Base-by-base conservation (phyloP, 768 basidiomycete genomes). In the Podaxis pistillaris region DNA sequence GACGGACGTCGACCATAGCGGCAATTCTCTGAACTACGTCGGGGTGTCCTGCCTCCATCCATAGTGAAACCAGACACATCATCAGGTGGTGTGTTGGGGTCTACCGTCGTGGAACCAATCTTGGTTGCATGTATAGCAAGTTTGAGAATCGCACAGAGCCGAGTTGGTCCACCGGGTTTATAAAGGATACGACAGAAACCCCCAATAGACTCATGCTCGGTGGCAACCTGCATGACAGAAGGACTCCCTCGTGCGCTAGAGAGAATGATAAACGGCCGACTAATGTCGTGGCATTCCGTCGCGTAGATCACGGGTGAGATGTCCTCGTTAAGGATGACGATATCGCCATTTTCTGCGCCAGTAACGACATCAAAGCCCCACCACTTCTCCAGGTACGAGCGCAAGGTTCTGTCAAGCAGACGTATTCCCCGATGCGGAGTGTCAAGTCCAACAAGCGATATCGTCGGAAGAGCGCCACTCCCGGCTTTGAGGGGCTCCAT, bases 101-200 rank as follows among this genome's bases (percentile, higher is more conserved):
- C 24, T 6, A 38, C 19, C 3, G 46, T 9, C 19, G 19, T 6
- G 19, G 30, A 19, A 62, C 78, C 76, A 49, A 88, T 85, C 53
- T 80, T 83, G 51, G 85, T 74, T 4, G 82, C 78, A 70, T 86
- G 82, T 26, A 88, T 62, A 70, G 83, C 83, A 9, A 88, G 82
- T 68, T 87, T 88, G 63, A 96, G 76, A 24, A 86, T 82, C 4
- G 80, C 72, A 28, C 86, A 82, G 60, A 96, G 80, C 22, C 89
- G 85, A 49, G 85, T 83, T 2, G 95, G 95, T 2, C 94, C 93
- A 26, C 87, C 87, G 9, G 95, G 95, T 72, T 97, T 98, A 82
- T 89, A 91, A 12, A 96, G 75, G 24, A 94, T 79, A n/a, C 91
- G 88, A 73, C 91, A 94, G 73, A 93, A 91, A 28, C 94, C 94